Evolutionary conservation across 169 alveolate species (phyloP), one percentile per base, ranked within the genome.

Genomic region (Theileria sp.): DNA sequence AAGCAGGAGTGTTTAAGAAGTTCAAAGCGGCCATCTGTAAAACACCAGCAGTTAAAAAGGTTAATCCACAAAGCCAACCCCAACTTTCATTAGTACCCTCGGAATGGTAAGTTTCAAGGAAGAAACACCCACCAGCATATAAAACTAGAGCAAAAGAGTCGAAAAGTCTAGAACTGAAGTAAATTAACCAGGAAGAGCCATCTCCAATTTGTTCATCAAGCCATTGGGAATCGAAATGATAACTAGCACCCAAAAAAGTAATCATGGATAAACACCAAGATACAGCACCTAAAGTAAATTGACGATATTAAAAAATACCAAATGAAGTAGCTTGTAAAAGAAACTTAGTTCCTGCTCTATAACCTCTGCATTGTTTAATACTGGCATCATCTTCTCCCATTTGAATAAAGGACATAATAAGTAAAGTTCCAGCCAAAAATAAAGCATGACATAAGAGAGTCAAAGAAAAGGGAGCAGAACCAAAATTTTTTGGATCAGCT

Each of bases 1-100:
- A 91, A 7, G 72, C n/a, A 8, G 88, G 81, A 15, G 92, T 80
- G 70, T 94, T 94, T 86, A 86, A 78, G 66, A 81, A 65, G 74
- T 87, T 83, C 44, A 94, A 82, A 21, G 92, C 94, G 19, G 87
- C 81, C 19, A 94, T 89, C 71, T 93, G 96, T 62, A 86, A 86
- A 44, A 79, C 61, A 10, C 94, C 95, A 17, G 97, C 88, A 23
- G 86, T 85, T 65, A 92, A 68, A 85, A 87, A 94, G 62, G 94
- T 74, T 62, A 75, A 26, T 58, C 96, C 95, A 64, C 97, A 92
- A 44, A 94, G 86, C 96, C 97, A 95, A 19, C 98, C 98, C 96
- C 96, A 89, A 54, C 94, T 93, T 73, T 95, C 98, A 38, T 94
- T 95, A 60, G 97, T 95, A 15, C 98, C 98, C 80, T 94, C 96